Evolutionary conservation across 352 stramenopile species (phyloP).

Genomic region (Globisporangium splendens): DNA sequence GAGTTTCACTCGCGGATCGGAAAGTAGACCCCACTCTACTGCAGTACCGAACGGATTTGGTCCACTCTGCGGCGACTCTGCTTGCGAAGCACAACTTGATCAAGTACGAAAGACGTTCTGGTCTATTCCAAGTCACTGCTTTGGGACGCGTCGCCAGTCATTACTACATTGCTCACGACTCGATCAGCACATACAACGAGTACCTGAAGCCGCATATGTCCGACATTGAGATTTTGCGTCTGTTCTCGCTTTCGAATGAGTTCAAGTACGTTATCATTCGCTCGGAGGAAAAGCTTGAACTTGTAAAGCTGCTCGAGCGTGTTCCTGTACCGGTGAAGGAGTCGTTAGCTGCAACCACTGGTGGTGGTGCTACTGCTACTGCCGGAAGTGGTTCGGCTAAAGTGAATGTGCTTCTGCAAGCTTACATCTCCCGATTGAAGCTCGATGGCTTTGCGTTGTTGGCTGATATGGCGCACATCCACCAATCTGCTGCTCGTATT

Average conservation of each 20-base stretch:
- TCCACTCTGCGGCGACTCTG: conserved; percentile 94
- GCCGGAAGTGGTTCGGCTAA: conserved; percentile 89
- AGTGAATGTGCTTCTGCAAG: conserved; percentile 99
- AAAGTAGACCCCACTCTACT: conserved; percentile 93
- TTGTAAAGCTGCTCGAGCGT: conserved; percentile 95
- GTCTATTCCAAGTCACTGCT: conserved; percentile 95
- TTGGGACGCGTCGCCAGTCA: conserved; percentile 97
- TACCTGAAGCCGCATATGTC: conserved; percentile 99
- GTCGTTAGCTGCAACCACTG: conserved; percentile 50
- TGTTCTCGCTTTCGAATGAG: conserved; percentile 98
- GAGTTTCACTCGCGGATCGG: conserved; percentile 85
- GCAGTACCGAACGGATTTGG: conserved; percentile 94
- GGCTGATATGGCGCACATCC: conserved; percentile 99
- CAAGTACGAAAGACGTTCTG: conserved; percentile 96
- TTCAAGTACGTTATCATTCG: conserved; percentile 99
- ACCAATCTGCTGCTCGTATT: conserved; percentile 97
- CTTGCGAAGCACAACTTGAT: conserved; percentile 97
- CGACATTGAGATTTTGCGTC: conserved; percentile 99
- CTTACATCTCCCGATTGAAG: conserved; percentile 97
- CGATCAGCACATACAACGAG: conserved; percentile 98
- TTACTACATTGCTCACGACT: conserved; percentile 99
- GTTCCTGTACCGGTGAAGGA: conserved; percentile 99
- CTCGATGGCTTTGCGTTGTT: conserved; percentile 98
- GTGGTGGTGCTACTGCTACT: conserved; percentile 26
- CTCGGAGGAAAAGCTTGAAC: conserved; percentile 98